Evolutionary conservation across 78 protist species (phyloP).

Genomic region (Salpingoeca rosetta): DNA sequence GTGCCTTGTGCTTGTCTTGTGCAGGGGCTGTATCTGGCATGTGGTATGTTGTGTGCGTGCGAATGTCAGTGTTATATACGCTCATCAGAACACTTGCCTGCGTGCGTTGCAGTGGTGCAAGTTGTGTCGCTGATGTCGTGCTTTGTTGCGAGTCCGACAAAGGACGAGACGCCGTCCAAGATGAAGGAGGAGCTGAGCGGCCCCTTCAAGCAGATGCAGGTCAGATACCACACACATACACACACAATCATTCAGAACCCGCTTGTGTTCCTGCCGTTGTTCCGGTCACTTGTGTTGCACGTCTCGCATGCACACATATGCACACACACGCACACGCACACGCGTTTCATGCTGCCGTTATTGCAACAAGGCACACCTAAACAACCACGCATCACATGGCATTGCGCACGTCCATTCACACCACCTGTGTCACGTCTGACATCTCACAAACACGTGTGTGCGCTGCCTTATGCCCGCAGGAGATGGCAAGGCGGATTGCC

Average conservation of each 20-base stretch:
- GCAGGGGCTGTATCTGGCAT: background rate
- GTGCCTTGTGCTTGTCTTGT: background rate
- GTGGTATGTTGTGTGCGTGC: background rate
- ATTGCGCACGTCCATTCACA: no score
- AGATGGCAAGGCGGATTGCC: slow-evolving; percentile 61
- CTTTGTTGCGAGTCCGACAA: background rate
- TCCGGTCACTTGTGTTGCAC: no score
- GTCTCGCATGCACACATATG: no score
- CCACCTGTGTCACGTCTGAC: no score
- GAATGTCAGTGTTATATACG: background rate
- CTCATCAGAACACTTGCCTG: background rate
- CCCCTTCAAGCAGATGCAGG: slow-evolving; percentile 12
- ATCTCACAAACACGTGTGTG: no score
- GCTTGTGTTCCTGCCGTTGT: no score
- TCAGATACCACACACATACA: no score
- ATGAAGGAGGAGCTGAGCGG: slow-evolving; percentile 15
- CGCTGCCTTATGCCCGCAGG: slow-evolving; percentile 28
- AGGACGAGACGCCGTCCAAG: slow-evolving; percentile 4
- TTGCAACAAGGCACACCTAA: no score
- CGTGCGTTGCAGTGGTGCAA: background rate
- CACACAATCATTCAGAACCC: no score
- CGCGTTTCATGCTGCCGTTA: no score
- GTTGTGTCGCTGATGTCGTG: background rate
- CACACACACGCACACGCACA: no score
- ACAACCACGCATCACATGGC: no score